Conservation (phyloP, 768 basidiomycete genomes). For the Gautieria morchelliformis region DNA sequence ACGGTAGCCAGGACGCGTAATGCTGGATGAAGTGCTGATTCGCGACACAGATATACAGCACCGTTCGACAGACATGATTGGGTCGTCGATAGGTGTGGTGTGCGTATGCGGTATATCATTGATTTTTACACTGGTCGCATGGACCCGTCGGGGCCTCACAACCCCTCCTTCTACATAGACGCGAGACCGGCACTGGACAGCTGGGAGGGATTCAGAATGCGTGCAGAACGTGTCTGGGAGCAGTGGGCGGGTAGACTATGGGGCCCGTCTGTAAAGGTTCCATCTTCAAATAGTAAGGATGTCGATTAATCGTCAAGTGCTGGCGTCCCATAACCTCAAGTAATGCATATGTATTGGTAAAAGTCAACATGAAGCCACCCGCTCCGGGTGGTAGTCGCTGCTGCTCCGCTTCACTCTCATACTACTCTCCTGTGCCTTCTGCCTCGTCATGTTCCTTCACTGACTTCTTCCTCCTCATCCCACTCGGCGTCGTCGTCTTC, state of each 20-base stretch:
- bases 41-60: too few species aligned
- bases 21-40: too few species aligned
- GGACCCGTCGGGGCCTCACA: slow-evolving; percentile 26
- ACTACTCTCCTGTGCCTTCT: slow-evolving; percentile 14
- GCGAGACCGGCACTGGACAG: slow-evolving; percentile 78
- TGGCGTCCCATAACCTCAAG: not conserved
- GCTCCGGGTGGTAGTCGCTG: slow-evolving; percentile 18
- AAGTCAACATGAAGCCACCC: slow-evolving; percentile 30
- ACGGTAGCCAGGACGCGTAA: too few species aligned
- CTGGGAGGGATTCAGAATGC: slow-evolving; percentile 87
- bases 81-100: slow-evolving; percentile 90
- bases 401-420: slow-evolving; percentile 16
- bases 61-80: slow-evolving; percentile 65
- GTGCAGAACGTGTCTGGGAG: slow-evolving; percentile 42
- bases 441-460: slow-evolving; percentile 26
- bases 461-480: slow-evolving; percentile 29
- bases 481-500: slow-evolving; percentile 29
- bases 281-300: slow-evolving; percentile 9
- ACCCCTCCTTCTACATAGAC: too few species aligned
- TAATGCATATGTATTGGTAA: too few species aligned
- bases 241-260: slow-evolving; percentile 21
- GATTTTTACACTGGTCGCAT: slow-evolving; percentile 89
- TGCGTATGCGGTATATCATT: slow-evolving; percentile 85
- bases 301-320: not conserved
- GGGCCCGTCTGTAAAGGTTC: slow-evolving; percentile 9